Evolutionary conservation across 805 yeast species (phyloP), one percentile per base, ranked within the genome.

Genomic region (Sugiyamaella floridensis): DNA sequence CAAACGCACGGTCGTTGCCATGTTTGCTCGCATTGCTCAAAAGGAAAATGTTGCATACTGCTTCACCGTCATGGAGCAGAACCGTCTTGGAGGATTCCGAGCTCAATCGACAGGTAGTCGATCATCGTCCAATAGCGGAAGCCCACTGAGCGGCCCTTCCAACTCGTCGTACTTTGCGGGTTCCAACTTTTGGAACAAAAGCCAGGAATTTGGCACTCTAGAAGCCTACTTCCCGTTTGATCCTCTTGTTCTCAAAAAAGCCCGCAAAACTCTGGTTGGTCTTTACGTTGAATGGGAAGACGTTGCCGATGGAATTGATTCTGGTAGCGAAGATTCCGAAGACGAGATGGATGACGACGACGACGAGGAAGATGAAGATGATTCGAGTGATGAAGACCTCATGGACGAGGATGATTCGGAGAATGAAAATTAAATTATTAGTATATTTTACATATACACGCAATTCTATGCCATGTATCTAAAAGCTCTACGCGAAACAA

Each of bases 201-300:
- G 83, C 62, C 90, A 86, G 64, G 96, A 89, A 63, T 89, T 87
- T 63, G 77, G 86, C 59, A 95, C 89, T 62, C 74, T 92, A 49
- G 97, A 90, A 66, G 89, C 93, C n/a, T 92, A 89, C 66, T 92
- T 92, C 69, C 99, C 99, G 11, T 92, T 87, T 66, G 98, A 92
- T 72, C 99, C 99, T 1, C 69, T 93, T 56, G 80, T 86, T 48
- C 76, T 92, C 57, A 85, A 83, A 45, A 69, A 69, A 10, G 78
- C 87, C 47, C 80, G 82, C 60, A 67, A 70, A 41, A 66, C 80
- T 34, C 70, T 93, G 52, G 72, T 76, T 32, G 74, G 70, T 5
- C 75, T 76, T 54, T 86, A 82, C 63, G 81, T 90, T 26, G 93
- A 89, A 61, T 92, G 98, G 98, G 77, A 76, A 40, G 89, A 81